Conservation (phyloP, 176 grass and related monocot genomes). For the Oryza officinalis region DNA sequence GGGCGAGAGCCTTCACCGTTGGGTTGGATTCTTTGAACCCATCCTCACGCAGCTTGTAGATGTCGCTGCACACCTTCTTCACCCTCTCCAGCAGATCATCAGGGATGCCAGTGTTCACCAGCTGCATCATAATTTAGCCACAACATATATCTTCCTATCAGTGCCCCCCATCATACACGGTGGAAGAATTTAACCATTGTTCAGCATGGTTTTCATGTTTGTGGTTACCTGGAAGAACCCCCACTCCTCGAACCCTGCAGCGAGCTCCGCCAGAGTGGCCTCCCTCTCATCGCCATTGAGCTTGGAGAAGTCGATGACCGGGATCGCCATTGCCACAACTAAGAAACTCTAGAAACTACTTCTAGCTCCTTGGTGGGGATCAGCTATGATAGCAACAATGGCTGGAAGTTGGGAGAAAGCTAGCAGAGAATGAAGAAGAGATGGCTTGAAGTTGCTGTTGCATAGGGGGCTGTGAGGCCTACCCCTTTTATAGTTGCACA, state of each 20-base stretch:
- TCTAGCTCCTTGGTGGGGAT: background rate
- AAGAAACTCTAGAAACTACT: background rate
- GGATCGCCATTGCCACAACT: slow-evolving; percentile 55
- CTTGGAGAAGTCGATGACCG: slow-evolving; percentile 86
- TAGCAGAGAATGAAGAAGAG: slow-evolving; percentile 6
- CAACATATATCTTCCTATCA: background rate
- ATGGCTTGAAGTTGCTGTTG: background rate
- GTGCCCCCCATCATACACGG: background rate
- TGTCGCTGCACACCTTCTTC: slow-evolving; percentile 78
- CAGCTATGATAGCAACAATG: slow-evolving; percentile 29
- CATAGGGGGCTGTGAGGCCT: slow-evolving; percentile 4
- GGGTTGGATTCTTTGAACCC: slow-evolving; percentile 56
- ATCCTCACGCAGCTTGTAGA: slow-evolving; percentile 68
- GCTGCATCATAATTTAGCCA: slow-evolving; percentile 18
- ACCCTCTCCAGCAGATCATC: slow-evolving; percentile 77
- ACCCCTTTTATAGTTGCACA: slow-evolving; percentile 49
- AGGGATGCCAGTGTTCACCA: slow-evolving; percentile 86
- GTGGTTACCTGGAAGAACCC: slow-evolving; percentile 84
- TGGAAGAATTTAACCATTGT: background rate
- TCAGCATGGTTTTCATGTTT: background rate
- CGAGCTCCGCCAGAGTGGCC: slow-evolving; percentile 51
- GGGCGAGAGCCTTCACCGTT: slow-evolving; percentile 38
- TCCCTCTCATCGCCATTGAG: slow-evolving; percentile 61
- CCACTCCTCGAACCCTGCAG: slow-evolving; percentile 65
- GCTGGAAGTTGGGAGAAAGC: slow-evolving; percentile 14